phyloP scores from a whole-genome alignment of 2,329 filamentous ascomycete species.

The Venturia carpophila region DNA sequence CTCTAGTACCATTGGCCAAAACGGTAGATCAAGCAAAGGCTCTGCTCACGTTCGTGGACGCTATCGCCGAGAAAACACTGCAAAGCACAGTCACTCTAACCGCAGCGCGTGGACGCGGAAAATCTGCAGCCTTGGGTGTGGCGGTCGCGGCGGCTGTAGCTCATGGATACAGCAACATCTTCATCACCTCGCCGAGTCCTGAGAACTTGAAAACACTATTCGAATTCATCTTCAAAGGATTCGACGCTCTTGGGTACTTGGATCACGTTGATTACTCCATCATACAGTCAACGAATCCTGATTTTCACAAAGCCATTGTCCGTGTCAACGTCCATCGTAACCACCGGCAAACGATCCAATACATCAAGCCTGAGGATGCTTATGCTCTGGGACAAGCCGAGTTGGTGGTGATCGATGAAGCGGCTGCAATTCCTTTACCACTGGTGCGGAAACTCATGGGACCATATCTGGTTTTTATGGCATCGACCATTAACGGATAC shows the following conservation, averaged over 20 bases:
- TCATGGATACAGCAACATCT: slow-evolving; percentile 97
- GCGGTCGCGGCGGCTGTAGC: slow-evolving; percentile 90
- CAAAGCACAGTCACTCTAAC: slow-evolving; percentile 90
- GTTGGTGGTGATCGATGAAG: slow-evolving; percentile 92
- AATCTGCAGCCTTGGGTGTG: slow-evolving; percentile 91
- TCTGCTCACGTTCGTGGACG: slow-evolving; percentile 91
- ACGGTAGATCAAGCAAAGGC: slow-evolving; percentile 96
- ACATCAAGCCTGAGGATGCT: slow-evolving; percentile 92
- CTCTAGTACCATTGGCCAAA: slow-evolving; percentile 73
- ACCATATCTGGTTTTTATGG: slow-evolving; percentile 97
- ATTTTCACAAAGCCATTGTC: slow-evolving; percentile 98
- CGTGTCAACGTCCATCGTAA: slow-evolving; percentile 91
- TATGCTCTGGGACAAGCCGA: slow-evolving; percentile 94
- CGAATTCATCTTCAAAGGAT: slow-evolving; percentile 97
- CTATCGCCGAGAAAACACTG: slow-evolving; percentile 91
- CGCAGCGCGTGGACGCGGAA: slow-evolving; percentile 88
- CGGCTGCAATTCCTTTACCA: slow-evolving; percentile 89
- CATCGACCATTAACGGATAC: slow-evolving; percentile 97
- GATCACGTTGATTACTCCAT: slow-evolving; percentile 98
- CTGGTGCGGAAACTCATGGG: slow-evolving; percentile 91
- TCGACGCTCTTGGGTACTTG: slow-evolving; percentile 86
- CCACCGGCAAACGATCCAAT: slow-evolving; percentile 96
- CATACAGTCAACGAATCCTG: slow-evolving; percentile 94
- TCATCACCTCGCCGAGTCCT: slow-evolving; percentile 94
- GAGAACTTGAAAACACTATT: slow-evolving; percentile 99